Conservation (phyloP, 768 basidiomycete species). For the Rhizopogon vulgaris region DNA sequence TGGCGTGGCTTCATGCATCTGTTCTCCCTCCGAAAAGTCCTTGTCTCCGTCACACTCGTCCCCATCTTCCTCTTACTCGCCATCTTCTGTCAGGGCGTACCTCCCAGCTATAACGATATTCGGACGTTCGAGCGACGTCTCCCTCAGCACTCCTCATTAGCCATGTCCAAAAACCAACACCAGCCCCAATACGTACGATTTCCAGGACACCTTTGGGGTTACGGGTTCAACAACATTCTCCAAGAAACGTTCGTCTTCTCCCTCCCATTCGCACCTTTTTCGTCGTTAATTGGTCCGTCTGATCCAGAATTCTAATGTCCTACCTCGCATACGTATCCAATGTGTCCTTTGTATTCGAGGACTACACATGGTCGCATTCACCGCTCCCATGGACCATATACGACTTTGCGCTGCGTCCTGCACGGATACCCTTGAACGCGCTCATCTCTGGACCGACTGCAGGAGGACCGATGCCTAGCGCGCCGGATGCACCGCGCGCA, state of each 20-base stretch:
- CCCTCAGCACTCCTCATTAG: constrained; percentile 31
- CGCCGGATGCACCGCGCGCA: constrained; percentile 25
- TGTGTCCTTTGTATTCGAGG: constrained; percentile 56
- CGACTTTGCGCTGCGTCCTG: constrained; percentile 45
- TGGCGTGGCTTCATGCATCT: constrained; percentile 7
- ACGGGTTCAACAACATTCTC: constrained; percentile 56
- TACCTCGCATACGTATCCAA: constrained; percentile 46
- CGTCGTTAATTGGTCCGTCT: not conserved
- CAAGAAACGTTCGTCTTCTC: constrained; percentile 48
- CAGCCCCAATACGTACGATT: constrained; percentile 39
- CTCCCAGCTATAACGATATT: constrained; percentile 33
- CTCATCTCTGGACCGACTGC: constrained; percentile 53
- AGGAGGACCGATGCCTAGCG: constrained; percentile 34
- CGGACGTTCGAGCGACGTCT: constrained; percentile 29
- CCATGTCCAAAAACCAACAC: constrained; percentile 6
- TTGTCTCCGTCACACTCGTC: constrained; percentile 14
- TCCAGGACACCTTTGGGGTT: constrained; percentile 52
- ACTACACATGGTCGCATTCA: constrained; percentile 53
- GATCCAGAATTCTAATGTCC: constrained; percentile 39
- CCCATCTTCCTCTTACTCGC: constrained; percentile 22
- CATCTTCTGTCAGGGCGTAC: constrained; percentile 31
- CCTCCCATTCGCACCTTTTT: not conserved
- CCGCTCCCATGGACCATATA: constrained; percentile 51
- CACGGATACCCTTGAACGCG: constrained; percentile 51
- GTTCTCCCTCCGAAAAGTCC: constrained; percentile 23